Evolutionary conservation across 331 rosid species (phyloP).

Genomic region (Arachis monticola): DNA sequence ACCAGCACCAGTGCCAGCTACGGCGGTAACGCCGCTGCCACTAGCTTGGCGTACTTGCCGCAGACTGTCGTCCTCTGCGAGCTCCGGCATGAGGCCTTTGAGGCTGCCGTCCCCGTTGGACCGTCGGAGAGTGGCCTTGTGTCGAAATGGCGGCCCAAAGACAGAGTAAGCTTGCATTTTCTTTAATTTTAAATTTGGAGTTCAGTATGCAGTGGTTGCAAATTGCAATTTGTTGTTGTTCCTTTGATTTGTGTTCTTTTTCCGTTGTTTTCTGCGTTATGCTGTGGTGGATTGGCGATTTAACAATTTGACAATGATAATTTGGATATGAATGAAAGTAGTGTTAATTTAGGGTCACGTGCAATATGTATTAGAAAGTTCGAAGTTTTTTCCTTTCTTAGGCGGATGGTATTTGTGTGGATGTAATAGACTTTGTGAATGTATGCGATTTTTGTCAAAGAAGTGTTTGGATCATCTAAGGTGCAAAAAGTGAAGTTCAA

Average conservation of each 20-base stretch:
- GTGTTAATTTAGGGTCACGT: not conserved
- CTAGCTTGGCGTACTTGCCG: conserved; percentile 86
- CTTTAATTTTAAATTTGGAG: not conserved
- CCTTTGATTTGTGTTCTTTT: not conserved
- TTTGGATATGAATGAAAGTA: not conserved
- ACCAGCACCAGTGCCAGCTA: conserved; percentile 42
- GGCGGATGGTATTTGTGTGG: too few relatives aligned
- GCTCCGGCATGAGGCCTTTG: conserved; percentile 86
- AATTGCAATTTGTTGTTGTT: not conserved
- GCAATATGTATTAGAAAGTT: too few relatives aligned
- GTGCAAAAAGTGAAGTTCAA: not conserved
- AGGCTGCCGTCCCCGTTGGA: conserved; percentile 66
- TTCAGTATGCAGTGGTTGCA: not conserved
- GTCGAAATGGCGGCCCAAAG: conserved; percentile 96
- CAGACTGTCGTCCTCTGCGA: conserved; percentile 73
- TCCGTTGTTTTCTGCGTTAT: conserved; percentile 15
- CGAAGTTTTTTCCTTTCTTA: too few relatives aligned
- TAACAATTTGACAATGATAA: not conserved
- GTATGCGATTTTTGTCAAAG: not conserved
- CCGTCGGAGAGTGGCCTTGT: conserved; percentile 86
- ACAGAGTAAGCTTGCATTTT: conserved; percentile 58
- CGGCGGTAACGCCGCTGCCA: conserved; percentile 59
- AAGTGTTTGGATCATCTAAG: not conserved
- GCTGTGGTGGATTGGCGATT: conserved; percentile 10
- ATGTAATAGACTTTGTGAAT: conserved; percentile 28